Base-by-base conservation (phyloP, 2,329 filamentous ascomycete species). In the Ceratocystis harringtonii region DNA sequence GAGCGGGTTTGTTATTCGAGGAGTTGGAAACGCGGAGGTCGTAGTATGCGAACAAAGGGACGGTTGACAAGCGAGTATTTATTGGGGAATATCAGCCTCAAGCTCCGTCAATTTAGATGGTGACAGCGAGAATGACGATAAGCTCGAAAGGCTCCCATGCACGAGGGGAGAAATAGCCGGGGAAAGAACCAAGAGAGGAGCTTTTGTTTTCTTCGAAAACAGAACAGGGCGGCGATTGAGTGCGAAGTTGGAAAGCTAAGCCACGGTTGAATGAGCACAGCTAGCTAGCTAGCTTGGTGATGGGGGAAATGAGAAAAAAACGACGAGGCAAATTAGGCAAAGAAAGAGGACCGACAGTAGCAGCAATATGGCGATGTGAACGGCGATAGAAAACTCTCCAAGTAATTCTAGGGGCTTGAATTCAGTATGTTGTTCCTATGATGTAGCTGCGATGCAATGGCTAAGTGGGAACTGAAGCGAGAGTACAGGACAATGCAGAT, bases 381-480 rank as follows among this genome's bases (percentile, higher is more conserved):
- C 12, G 10, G 19, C 36, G 12, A 43, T 36, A 5, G 32, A 41
- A 19, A 43, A 15, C 19, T 41, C 12, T 5, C 36, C 36, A 15
- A 15, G 36, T 41, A 15, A 10, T 10, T 12, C 36, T 12, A 1
- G 28, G 10, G 36, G 36, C 10, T 41, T 41, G 60, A 22, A n/a
- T 36, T 30, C 43, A 43, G 22, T 17, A 32, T 50, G 61, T 19
- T 62, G n/a, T 50, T 43, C 28, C 15, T 62, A 28, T 28, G 28
- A 52, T 28, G 48, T 61, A 15, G 22, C 8, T n/a, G 30, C 25
- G 58, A 25, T 65, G 58, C 58, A 65, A 62, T 62, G 58, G 28
- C 64, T 62, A 62, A 55, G 64, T 45, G 19, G 57, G 22, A 61
- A 43, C 64, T 52, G 57, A 65, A 65, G 64, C 58, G 64, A 65